Percentiles rank a stretch among this genome's conserved stretches.
Evolutionary conservation across 2,329 filamentous ascomycete genomes (phyloP).

Genomic region (Venturiaceae sp.): DNA sequence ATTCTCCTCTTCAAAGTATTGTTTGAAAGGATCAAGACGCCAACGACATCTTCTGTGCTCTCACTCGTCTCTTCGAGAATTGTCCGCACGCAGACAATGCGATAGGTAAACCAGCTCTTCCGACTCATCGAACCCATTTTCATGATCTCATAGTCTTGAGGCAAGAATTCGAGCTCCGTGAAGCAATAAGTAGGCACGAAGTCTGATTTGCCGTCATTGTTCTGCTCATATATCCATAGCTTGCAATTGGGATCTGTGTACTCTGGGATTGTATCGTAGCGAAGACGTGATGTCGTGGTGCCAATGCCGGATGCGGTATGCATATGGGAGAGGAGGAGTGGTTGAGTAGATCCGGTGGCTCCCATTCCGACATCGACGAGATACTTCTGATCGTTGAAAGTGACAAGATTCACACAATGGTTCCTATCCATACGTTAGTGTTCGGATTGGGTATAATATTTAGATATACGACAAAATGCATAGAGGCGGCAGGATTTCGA

Average conservation of each 20-base stretch:
- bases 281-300: neutral
- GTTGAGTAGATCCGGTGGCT: conserved; percentile 23
- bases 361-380: conserved; percentile 36
- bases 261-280: conserved; percentile 17
- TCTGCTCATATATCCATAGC: conserved; percentile 32
- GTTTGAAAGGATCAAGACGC: conserved; percentile 30
- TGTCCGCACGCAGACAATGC: conserved; percentile 44
- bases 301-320: conserved; percentile 7
- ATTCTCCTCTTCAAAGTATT: conserved; percentile 36
- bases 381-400: conserved; percentile 21
- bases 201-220: conserved; percentile 22
- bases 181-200: conserved; percentile 59
- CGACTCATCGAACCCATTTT: conserved; percentile 44
- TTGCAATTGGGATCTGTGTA: conserved; percentile 26
- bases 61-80: conserved; percentile 28
- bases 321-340: conserved; percentile 13
- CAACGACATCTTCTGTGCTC: conserved; percentile 16
- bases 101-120: conserved; percentile 44
- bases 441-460: conserved; percentile 2
- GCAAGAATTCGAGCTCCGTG: conserved; percentile 54
- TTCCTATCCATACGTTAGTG: conserved; percentile 18
- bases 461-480: too few relatives aligned
- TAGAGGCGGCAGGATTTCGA: too few relatives aligned
- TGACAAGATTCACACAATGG: conserved; percentile 37
- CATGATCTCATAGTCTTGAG: conserved; percentile 51